Base-by-base conservation (phyloP, 2,329 filamentous ascomycete genomes). In the Coniochaeta sp. region DNA sequence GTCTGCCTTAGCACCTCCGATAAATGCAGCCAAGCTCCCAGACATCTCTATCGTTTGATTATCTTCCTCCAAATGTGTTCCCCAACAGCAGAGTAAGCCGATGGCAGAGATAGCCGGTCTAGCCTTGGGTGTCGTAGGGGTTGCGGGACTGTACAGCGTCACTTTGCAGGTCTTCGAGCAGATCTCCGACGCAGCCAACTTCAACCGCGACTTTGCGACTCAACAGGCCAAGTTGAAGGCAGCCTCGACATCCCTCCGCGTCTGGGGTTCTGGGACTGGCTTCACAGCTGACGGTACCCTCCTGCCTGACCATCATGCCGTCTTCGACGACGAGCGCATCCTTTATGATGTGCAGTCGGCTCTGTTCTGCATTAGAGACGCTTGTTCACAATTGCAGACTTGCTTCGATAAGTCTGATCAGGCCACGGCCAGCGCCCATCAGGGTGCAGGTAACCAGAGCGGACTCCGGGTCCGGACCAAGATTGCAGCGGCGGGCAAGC, bases 181-280 rank as follows among this genome's bases (percentile, higher is more conserved):
- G 54, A 56, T 56, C 22, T 56, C 54, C 34, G 30, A 56, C 30
- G 30, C 30, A 4, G 54, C 54, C 19, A 56, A 10, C 54, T 56
- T 56, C 22, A 56, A 56, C n/a, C 30, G 47, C 22, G 47, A 52
- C 24, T 52, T 28, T 22, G 47, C 22, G 26, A 30, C 47, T 16
- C 47, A 52, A 30, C 47, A 52, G 47, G 47, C 47, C 47, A 52
- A 52, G 47, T n/a, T 52, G 47, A 52, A 52, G 22, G 47, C 47
- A 17, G 47, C 47, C 2, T 52, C 17, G 26, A 28, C 47, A 26
- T 52, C 47, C 14, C 47, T 52, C 22, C 47, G 47, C 2, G n/a
- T 28, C 8, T 52, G 47, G 47, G 47, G 47, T n/a, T 22, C 47
- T 17, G 47, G 47, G 14, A 52, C 47, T 16, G 47, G 47, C 12